Conservation (phyloP, 441 rosid genomes). For the Cnidoscolus chayamansa region DNA sequence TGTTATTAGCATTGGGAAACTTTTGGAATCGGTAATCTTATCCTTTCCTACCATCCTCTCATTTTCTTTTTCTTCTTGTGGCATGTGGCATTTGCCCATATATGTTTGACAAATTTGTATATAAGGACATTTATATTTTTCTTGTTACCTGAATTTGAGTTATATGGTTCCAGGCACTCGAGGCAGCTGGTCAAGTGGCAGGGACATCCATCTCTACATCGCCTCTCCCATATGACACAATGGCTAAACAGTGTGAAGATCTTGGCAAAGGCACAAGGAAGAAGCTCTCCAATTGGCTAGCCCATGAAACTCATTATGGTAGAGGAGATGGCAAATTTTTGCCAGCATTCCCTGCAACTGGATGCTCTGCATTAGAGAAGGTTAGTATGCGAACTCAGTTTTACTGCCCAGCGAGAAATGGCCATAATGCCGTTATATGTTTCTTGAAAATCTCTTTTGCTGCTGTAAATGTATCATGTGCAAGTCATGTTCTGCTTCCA, state of each 20-base stretch:
- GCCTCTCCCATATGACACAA: constrained; percentile 75
- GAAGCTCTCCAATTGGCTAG: constrained; percentile 91
- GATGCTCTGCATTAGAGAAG: constrained; percentile 33
- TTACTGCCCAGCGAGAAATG: background rate
- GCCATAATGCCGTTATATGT: too few species aligned
- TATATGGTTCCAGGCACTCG: constrained; percentile 59
- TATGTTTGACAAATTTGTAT: background rate
- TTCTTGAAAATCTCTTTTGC: too few species aligned
- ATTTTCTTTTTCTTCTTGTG: too few species aligned
- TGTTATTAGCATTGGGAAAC: constrained; percentile 82
- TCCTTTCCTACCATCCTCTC: background rate
- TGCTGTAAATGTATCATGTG: too few species aligned
- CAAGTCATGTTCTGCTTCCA: background rate
- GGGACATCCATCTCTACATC: constrained; percentile 74
- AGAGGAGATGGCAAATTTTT: constrained; percentile 26
- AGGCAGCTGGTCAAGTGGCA: constrained; percentile 94
- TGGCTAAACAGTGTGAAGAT: constrained; percentile 85
- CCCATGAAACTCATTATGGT: constrained; percentile 52
- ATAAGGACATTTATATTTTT: background rate
- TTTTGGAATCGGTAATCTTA: constrained; percentile 72
- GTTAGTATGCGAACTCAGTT: constrained; percentile 25
- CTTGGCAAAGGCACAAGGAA: constrained; percentile 70
- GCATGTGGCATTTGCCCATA: background rate
- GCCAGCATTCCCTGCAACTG: constrained; percentile 32
- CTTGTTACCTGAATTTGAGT: background rate